Base-by-base conservation (phyloP, 169 alveolate species). In the Cryptosporidium sp. region DNA sequence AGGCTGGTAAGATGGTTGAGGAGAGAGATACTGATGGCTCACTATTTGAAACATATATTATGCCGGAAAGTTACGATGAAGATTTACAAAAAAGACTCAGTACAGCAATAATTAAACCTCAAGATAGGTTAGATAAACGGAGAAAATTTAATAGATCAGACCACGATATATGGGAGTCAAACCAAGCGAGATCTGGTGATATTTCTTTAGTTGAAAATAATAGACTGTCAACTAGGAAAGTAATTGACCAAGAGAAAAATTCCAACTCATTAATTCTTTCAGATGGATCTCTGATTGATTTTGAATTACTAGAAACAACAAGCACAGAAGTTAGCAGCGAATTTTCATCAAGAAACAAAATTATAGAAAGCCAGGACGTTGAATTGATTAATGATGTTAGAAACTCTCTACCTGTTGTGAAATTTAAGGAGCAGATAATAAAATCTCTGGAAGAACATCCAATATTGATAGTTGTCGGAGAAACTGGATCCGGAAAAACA, bases 401-500 rank as follows among this genome's bases (percentile, higher is more conserved):
- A 75, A 91, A 92, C 91, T 91, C 93, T 58, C 93, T 98, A 45
- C 99, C 99, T 3, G 96, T 98, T 39, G 97, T 87, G 95, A 94
- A 96, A 51, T 97, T 96, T 92, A 95, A 98, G 69, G 97, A 96
- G 67, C 96, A 97, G 71, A 95, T 98, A 29, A 94, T 97, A 29
- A 91, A 94, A 61, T 96, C 98, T 44, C 93, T 98, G 44, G 91
- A 95, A 84, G 96, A 96, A 84, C 94, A 97, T 85, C 96, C 97
- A 84, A 96, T 98, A 39, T 84, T 98, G 75, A 95, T 98, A 61
- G 96, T 98, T 68, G 99, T 97, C 39, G 99, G 99, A 31, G 99
- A 98, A 93, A 98, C 99, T 12, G 99, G 99, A 9, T 96, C 99
- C 56, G 99, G 99, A 21, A 99, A 98, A 93, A 99, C 99, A 42